Evolutionary conservation across 2,329 filamentous ascomycete genomes (phyloP), one percentile per base, ranked within the genome.

Genomic region (Grosmannia penicillata): DNA sequence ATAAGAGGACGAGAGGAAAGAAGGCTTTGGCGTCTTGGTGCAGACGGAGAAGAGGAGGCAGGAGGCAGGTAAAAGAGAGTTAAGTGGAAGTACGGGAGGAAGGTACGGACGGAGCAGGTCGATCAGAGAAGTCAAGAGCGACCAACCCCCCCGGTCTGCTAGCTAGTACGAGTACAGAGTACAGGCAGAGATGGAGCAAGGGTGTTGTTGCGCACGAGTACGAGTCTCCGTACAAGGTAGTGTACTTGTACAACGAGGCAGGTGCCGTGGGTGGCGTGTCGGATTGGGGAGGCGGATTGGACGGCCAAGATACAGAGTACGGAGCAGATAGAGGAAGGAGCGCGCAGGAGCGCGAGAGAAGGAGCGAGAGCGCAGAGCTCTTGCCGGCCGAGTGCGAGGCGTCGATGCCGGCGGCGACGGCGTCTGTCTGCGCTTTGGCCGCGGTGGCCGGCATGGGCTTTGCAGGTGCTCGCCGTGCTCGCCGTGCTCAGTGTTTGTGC

Each of bases 111-210:
- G n/a, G n/a, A n/a, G n/a, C n/a, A n/a, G 40, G 41, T 43, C 43
- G 43, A 47, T 45, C 43, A 47, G 41, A 44, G 45, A 44, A 40
- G 36, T 44, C 40, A 43, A 39, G 35, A 42, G 34, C 42, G 37
- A 36, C 43, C 42, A 42, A 37, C 32, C 40, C 45, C n/a, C 40
- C 45, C 38, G 39, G 41, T 39, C 45, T 45, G 43, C 43, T 42
- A 42, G 39, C 41, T 39, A 42, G 39, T 37, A n/a, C 37, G 37
- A 41, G 37, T 37, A 28, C 35, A 32, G 40, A 43, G 43, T 42
- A 43, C 40, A 39, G 29, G 31, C 41, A 41, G 37, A 33, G 41
- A 37, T 43, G 36, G 29, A 32, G 28, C 28, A 26, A 33, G 36
- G 28, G 29, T 38, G 29, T 24, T 11, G 28, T 25, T 26, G n/a